Conservation (phyloP, 768 basidiomycete species). For the Infundibulicybe gibba region DNA sequence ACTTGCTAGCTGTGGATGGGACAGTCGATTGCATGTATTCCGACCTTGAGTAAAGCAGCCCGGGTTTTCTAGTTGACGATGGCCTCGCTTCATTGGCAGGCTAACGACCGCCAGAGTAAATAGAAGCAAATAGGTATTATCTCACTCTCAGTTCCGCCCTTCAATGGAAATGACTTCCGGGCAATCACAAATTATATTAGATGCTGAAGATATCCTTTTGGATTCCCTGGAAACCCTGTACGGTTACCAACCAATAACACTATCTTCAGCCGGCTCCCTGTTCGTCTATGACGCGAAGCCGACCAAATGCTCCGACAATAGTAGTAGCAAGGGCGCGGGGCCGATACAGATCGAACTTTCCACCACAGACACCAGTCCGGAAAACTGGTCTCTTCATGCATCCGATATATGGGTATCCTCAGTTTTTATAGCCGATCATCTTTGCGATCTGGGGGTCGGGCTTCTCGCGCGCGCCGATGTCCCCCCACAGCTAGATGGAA, state of each 20-base stretch:
- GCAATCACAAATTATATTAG: slow-evolving; percentile 13
- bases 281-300: slow-evolving; percentile 39
- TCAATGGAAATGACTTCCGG: not conserved
- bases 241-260: slow-evolving; percentile 55
- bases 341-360: slow-evolving; percentile 34
- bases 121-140: too few relatives aligned
- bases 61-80: too few relatives aligned
- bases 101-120: not conserved
- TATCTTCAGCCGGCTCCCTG: slow-evolving; percentile 49
- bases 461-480: not conserved
- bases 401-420: slow-evolving; percentile 75
- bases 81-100: not conserved
- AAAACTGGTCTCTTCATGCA: slow-evolving; percentile 76
- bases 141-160: too few relatives aligned
- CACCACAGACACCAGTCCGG: slow-evolving; percentile 62
- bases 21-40: slow-evolving; percentile 78
- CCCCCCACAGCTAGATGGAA: not conserved
- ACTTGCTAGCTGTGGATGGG: slow-evolving; percentile 91
- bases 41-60: slow-evolving; percentile 41
- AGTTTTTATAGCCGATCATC: slow-evolving; percentile 61
- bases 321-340: not conserved
- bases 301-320: slow-evolving; percentile 3
- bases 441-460: slow-evolving; percentile 42
- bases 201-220: slow-evolving; percentile 68
- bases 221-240: slow-evolving; percentile 62